Base-by-base conservation (phyloP, 768 basidiomycete species). In the Mycena capillaripes region DNA sequence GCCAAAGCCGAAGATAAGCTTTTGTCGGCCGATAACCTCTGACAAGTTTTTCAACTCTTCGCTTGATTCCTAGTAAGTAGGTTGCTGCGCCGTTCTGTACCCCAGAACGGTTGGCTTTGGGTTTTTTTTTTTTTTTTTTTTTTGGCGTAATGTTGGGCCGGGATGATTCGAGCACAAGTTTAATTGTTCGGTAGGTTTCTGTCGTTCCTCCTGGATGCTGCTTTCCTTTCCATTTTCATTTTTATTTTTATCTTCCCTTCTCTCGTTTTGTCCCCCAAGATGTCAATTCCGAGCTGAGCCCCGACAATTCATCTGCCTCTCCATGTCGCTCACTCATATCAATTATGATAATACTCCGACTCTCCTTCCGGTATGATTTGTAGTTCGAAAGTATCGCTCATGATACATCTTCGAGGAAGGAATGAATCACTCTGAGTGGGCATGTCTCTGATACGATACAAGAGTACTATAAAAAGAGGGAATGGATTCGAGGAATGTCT, bases 181-280 rank as follows among this genome's bases (percentile, higher is more conserved):
- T 50, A 50, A 50, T 57, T 57, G 55, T 57, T 57, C 32, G 55
- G 55, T 57, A 57, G 32, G 34, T 57, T 53, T 53, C 27, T 57
- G 55, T 57, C 55, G 27, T 23, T 48, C 46, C 46, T 48, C 21
- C 34, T 36, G 34, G 46, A n/a, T 50, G 25, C 10, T 50, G 48
- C 48, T 50, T 50, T 50, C 48, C 48, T 27, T 50, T 27, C 48
- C 42, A n/a, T n/a, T n/a, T n/a, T n/a, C n/a, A n/a, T n/a, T n/a
- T n/a, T n/a, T n/a, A 16, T 7, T 19, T 27, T 50, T 50, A 27
- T 50, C 27, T 14, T 4, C 19, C 25, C 25, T 14, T 27, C 34
- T 50, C 48, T 27, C 10, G 6, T 50, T 50, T 50, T 10, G 48
- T n/a, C 48, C 25, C 27, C 25, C 48, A 27, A 50, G 10, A 50